These are phyloP conservation scores for Torulaspora microellipsoides DNA, from an alignment of 805 yeast species.

Conservation along the genomic window DNA sequence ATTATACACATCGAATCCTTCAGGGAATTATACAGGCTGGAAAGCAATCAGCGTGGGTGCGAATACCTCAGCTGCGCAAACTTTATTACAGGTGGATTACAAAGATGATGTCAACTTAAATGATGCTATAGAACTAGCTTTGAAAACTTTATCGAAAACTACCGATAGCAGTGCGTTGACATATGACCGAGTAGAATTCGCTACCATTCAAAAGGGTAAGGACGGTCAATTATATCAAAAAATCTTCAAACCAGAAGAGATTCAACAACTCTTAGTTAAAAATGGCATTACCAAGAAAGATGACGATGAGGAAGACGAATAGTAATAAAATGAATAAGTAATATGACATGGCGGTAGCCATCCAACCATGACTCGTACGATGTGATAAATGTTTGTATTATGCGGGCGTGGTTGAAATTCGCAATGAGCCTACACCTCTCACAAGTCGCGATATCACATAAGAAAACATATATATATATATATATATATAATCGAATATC, in stretches of 20 bases:
- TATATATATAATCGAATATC: no score
- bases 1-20: conserved; percentile 90
- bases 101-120: conserved; percentile 68
- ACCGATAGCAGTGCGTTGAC: conserved; percentile 84
- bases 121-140: conserved; percentile 82
- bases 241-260: conserved; percentile 76
- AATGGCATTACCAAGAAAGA: conserved; percentile 62
- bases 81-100: conserved; percentile 90
- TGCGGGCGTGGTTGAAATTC: no score
- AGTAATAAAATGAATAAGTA: conserved; percentile 1
- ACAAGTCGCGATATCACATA: no score
- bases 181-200: conserved; percentile 88
- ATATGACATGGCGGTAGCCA: no score
- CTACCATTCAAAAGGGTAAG: conserved; percentile 57
- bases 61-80: conserved; percentile 93
- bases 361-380: no score
- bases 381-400: no score
- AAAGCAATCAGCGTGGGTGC: conserved; percentile 97
- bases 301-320: conserved; percentile 41
- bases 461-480: no score
- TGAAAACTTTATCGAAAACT: conserved; percentile 89
- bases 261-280: conserved; percentile 66
- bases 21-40: conserved; percentile 98
- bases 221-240: conserved; percentile 55
- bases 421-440: no score